A percentile compares a stretch with the other conserved stretches of the same genome.
Evolutionary conservation across 176 grass and related monocot species (phyloP).

Genomic region (Bolboschoenus planiculmis): DNA sequence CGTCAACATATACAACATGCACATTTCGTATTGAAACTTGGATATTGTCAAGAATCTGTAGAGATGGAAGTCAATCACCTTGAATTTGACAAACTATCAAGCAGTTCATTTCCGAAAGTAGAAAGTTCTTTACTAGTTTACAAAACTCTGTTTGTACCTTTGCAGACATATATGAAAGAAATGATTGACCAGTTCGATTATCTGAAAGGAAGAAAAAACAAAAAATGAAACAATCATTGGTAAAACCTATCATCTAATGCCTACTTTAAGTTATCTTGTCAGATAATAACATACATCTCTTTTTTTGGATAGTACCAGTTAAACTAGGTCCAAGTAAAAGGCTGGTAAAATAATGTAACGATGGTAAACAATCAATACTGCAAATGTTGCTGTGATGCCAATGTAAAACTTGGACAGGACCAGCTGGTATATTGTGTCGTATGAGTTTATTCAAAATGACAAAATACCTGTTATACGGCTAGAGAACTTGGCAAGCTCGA

Average conservation of each 20-base stretch:
- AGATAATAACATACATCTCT: not conserved
- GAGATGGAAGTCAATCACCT: constrained; percentile 22
- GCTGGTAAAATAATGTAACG: not conserved
- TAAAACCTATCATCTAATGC: not conserved
- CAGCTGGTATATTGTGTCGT: not conserved
- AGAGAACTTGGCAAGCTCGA: constrained; percentile 90
- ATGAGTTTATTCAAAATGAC: not conserved
- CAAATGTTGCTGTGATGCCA: not conserved
- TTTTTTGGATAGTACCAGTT: not conserved
- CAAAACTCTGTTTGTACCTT: constrained; percentile 52
- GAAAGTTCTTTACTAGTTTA: constrained; percentile 17
- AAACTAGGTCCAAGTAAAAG: constrained; percentile 4
- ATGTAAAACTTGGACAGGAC: not conserved
- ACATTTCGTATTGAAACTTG: constrained; percentile 86
- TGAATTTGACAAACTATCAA: constrained; percentile 10
- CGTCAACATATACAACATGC: constrained; percentile 76
- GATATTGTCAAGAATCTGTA: constrained; percentile 91
- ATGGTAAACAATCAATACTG: not conserved
- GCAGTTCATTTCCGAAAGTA: constrained; percentile 7
- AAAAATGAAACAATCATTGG: constrained; percentile 13
- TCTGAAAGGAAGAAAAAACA: constrained; percentile 48
- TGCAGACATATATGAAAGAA: constrained; percentile 93
- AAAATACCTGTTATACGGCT: constrained; percentile 74
- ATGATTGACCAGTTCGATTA: constrained; percentile 90
- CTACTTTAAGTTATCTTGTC: not conserved